Conservation (phyloP, 164 flowering plant genomes). For the Macadamia tetraphylla region DNA sequence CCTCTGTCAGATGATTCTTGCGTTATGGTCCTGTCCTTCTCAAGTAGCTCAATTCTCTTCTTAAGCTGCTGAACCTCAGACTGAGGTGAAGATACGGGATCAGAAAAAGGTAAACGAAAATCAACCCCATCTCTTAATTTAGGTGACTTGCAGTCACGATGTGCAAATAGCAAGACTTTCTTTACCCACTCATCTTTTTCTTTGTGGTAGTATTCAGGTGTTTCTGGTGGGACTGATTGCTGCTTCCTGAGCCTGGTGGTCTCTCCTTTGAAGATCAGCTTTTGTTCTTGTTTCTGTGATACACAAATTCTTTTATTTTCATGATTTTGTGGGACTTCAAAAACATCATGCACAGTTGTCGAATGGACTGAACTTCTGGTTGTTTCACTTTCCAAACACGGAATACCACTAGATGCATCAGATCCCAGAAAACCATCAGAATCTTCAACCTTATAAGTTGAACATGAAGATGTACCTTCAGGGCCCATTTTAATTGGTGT, state of each 20-base stretch:
- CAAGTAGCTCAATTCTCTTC: slow-evolving; percentile 41
- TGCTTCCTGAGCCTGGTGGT: slow-evolving; percentile 27
- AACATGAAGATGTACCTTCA: slow-evolving; percentile 1
- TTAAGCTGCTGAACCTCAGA: slow-evolving; percentile 32
- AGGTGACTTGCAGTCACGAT: slow-evolving; percentile 15
- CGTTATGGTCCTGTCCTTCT: slow-evolving; percentile 27
- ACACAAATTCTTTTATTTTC: slow-evolving; percentile 11
- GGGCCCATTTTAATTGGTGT: slow-evolving; percentile 5
- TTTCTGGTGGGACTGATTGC: slow-evolving; percentile 16
- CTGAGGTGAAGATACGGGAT: slow-evolving; percentile 14
- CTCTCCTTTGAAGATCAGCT: slow-evolving; percentile 18
- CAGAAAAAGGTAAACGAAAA: slow-evolving; percentile 12
- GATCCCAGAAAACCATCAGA: slow-evolving; percentile 1
- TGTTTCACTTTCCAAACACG: slow-evolving; percentile 14
- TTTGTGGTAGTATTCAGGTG: slow-evolving; percentile 8
- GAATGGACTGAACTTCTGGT: slow-evolving; percentile 12
- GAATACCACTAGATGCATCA: neutral
- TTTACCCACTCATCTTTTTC: slow-evolving; percentile 27
- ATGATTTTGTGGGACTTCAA: slow-evolving; percentile 53
- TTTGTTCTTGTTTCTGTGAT: slow-evolving; percentile 14
- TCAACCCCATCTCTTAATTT: slow-evolving; percentile 20
- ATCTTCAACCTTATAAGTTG: slow-evolving; percentile 10
- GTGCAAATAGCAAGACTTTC: slow-evolving; percentile 15
- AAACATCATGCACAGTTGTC: slow-evolving; percentile 47
- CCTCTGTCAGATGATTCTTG: slow-evolving; percentile 25